These are phyloP conservation scores for Ustilago trichophora DNA, from an alignment of 1,284 basidiomycete species.

Conservation along the genomic window DNA sequence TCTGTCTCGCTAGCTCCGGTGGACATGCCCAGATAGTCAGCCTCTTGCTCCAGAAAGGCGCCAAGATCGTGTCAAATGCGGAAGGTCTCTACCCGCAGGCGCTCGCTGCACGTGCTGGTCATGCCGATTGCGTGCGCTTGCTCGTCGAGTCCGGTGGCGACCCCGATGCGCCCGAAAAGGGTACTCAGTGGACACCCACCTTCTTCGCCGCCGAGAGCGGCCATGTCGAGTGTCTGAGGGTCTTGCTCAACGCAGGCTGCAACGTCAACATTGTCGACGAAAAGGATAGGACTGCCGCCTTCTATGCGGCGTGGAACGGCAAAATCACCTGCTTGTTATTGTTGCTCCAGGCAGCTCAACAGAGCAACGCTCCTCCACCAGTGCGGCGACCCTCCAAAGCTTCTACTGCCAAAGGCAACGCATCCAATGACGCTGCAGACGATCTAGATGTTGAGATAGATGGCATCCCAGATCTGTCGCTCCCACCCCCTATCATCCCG, in stretches of 20 bases:
- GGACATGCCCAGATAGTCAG: slow-evolving; percentile 86
- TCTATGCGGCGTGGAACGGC: slow-evolving; percentile 98
- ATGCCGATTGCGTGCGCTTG: slow-evolving; percentile 80
- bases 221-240: slow-evolving; percentile 77
- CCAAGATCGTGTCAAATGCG: slow-evolving; percentile 82
- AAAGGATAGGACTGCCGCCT: slow-evolving; percentile 82
- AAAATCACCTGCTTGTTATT: slow-evolving; percentile 74
- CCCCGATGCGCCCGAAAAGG: slow-evolving; percentile 81
- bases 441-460: slow-evolving; percentile 72
- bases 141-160: slow-evolving; percentile 72
- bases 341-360: slow-evolving; percentile 65
- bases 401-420: slow-evolving; percentile 16
- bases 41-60: slow-evolving; percentile 80
- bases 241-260: slow-evolving; percentile 81
- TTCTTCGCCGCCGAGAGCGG: slow-evolving; percentile 95
- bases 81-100: slow-evolving; percentile 97
- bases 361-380: not conserved
- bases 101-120: slow-evolving; percentile 95
- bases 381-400: slow-evolving; percentile 14
- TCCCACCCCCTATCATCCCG: slow-evolving; percentile 98
- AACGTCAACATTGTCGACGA: slow-evolving; percentile 83
- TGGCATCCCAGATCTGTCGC: slow-evolving; percentile 87
- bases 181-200: slow-evolving; percentile 96
- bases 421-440: slow-evolving; percentile 8
- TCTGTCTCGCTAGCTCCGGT: slow-evolving; percentile 88